These are phyloP conservation scores for Lasiosphaeria miniovina DNA, from an alignment of 495 filamentous ascomycete genomes.

Conservation along the genomic window DNA sequence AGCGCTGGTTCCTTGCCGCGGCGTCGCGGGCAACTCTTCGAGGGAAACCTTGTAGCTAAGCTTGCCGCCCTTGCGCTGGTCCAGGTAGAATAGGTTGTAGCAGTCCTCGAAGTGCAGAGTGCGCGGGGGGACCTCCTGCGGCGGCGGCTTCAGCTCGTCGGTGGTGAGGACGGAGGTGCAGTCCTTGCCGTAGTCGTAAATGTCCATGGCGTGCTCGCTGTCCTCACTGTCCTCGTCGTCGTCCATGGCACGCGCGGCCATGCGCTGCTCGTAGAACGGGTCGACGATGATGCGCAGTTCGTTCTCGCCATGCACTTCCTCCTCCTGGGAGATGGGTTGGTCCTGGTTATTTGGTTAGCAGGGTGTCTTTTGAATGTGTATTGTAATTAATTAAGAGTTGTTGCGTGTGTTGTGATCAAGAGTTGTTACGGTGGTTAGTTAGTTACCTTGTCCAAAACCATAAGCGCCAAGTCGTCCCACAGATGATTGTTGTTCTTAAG, in stretches of 20 bases:
- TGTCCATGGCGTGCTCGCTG: too few species aligned
- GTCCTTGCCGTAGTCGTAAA: too few species aligned
- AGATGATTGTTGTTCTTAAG: not conserved
- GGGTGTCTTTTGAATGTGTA: not conserved
- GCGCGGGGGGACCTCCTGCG: not conserved
- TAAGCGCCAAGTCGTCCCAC: conserved; percentile 2
- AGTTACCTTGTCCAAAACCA: conserved; percentile 2
- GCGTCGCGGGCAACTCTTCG: not conserved
- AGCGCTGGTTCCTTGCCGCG: not conserved
- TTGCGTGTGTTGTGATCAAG: not conserved
- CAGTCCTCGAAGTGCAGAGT: not conserved
- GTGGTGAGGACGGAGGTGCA: too few species aligned
- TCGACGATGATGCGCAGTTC: too few species aligned
- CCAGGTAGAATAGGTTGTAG: conserved; percentile 9
- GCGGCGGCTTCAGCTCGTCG: not conserved
- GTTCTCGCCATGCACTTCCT: too few species aligned
- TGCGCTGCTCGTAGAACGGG: too few species aligned
- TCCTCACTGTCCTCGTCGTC: too few species aligned
- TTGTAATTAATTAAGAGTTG: not conserved
- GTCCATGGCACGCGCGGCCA: too few species aligned
- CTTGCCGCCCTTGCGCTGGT: not conserved
- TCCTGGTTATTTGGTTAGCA: not conserved
- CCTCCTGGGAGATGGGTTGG: too few species aligned
- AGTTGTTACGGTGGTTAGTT: not conserved
- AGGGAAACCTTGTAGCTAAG: not conserved